Evolutionary conservation across 2,329 filamentous ascomycete genomes (phyloP).

Genomic region (Chrysosporium queenslandicum): DNA sequence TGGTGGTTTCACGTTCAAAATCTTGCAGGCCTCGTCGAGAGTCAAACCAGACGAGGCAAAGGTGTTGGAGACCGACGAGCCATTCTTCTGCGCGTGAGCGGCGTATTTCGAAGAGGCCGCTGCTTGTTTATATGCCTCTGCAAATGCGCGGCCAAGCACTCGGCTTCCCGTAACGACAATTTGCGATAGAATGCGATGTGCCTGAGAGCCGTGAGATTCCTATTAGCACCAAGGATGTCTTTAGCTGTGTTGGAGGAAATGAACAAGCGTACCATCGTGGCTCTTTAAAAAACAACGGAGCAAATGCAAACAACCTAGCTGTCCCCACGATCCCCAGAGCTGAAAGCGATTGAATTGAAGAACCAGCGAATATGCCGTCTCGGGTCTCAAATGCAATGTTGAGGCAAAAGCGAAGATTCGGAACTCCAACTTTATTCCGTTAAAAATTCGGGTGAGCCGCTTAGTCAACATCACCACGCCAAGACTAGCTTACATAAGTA

Average conservation of each 20-base stretch:
- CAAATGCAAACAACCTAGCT: not conserved
- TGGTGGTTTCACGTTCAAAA: slow-evolving; percentile 88
- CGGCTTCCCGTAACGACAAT: slow-evolving; percentile 83
- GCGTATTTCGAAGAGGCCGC: slow-evolving; percentile 76
- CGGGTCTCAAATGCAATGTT: not conserved
- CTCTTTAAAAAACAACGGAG: not conserved
- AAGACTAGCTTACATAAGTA: not conserved
- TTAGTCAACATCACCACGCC: not conserved
- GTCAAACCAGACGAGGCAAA: slow-evolving; percentile 64
- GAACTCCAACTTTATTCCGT: not conserved
- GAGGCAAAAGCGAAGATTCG: slow-evolving; percentile 7
- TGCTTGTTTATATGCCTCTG: slow-evolving; percentile 92
- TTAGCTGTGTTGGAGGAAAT: not conserved
- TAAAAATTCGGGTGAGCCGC: not conserved
- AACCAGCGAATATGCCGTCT: not conserved
- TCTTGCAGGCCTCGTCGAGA: slow-evolving; percentile 92
- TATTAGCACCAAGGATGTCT: not conserved
- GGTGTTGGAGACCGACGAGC: slow-evolving; percentile 41
- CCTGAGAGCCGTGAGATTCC: slow-evolving; percentile 43
- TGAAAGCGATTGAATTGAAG: not conserved
- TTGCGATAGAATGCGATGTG: slow-evolving; percentile 88
- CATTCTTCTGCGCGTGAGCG: slow-evolving; percentile 57
- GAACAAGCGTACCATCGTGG: slow-evolving; percentile 1
- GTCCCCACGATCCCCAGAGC: not conserved
- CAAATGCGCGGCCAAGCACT: slow-evolving; percentile 84